A percentile compares a stretch with the other conserved stretches of the same genome.
Conservation (phyloP, 148 eudicot genomes). For the Rhododendron vialii region DNA sequence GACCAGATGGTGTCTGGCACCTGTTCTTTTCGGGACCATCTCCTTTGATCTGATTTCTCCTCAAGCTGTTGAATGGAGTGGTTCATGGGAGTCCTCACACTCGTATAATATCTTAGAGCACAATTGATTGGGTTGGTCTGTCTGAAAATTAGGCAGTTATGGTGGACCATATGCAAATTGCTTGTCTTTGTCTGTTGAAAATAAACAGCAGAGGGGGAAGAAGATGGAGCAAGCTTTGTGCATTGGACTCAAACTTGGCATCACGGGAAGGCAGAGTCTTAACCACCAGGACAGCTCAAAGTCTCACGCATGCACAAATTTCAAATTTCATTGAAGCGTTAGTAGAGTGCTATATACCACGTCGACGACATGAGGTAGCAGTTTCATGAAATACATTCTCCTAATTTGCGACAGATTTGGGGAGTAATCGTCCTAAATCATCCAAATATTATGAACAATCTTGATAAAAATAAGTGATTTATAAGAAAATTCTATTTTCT, state of each 20-base stretch:
- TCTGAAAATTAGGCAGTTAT: background rate
- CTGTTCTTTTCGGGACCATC: background rate
- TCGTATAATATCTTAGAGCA: background rate
- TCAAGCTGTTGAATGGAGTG: background rate
- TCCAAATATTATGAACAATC: background rate
- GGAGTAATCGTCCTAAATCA: background rate
- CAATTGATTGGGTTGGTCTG: background rate
- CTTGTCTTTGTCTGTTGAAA: background rate
- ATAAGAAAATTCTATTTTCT: background rate
- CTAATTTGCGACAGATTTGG: background rate
- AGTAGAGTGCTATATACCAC: too few relatives aligned
- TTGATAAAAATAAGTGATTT: background rate
- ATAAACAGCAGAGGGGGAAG: background rate
- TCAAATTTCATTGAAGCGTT: background rate
- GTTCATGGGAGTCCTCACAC: background rate
- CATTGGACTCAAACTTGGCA: background rate
- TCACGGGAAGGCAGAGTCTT: background rate
- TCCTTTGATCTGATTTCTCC: background rate
- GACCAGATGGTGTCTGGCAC: background rate
- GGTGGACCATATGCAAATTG: background rate
- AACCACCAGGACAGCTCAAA: background rate
- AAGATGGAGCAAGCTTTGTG: background rate
- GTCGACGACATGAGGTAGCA: background rate
- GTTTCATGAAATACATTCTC: background rate
- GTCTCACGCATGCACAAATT: background rate